Percentiles rank a stretch among this genome's conserved stretches.
phyloP scores from a whole-genome alignment of 257 asterid species.

The Nicotiana otophora region DNA sequence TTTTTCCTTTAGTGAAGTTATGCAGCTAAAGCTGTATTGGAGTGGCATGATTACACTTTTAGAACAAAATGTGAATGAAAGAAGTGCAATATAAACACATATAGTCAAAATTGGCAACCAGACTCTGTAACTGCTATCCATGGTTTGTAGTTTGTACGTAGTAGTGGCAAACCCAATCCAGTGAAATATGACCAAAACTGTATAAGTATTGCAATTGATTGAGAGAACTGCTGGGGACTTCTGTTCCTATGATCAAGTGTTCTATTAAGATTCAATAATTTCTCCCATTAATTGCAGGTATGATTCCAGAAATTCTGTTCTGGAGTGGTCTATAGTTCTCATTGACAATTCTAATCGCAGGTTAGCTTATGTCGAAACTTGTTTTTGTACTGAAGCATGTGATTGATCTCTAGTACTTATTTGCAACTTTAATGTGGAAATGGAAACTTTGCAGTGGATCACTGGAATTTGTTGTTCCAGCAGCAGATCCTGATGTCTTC shows the following conservation, averaged over 20 bases:
- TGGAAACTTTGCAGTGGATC: conserved; percentile 64
- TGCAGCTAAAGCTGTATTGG: not conserved
- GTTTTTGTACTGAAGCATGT: not conserved
- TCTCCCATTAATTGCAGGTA: conserved; percentile 39
- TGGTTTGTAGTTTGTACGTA: not conserved
- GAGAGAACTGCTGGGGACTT: not conserved
- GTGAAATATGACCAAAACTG: not conserved
- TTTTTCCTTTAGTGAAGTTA: not conserved
- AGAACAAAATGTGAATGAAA: not conserved
- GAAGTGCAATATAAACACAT: not conserved
- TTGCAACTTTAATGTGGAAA: conserved; percentile 11
- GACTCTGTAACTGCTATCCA: not conserved
- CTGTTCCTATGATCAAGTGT: not conserved
- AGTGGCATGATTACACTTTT: not conserved
- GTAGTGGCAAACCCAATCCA: not conserved
- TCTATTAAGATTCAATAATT: not conserved
- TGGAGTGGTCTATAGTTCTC: conserved; percentile 78
- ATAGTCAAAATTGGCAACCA: not conserved
- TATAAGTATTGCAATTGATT: not conserved
- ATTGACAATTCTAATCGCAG: conserved; percentile 83
- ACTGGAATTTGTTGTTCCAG: conserved; percentile 75
- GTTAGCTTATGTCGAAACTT: conserved; percentile 28
- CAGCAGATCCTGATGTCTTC: conserved; percentile 54
- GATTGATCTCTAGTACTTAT: not conserved
- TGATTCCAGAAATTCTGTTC: conserved; percentile 63